These are phyloP conservation scores for Naganishia antarctica DNA, from an alignment of 768 basidiomycete species.

Conservation along the genomic window DNA sequence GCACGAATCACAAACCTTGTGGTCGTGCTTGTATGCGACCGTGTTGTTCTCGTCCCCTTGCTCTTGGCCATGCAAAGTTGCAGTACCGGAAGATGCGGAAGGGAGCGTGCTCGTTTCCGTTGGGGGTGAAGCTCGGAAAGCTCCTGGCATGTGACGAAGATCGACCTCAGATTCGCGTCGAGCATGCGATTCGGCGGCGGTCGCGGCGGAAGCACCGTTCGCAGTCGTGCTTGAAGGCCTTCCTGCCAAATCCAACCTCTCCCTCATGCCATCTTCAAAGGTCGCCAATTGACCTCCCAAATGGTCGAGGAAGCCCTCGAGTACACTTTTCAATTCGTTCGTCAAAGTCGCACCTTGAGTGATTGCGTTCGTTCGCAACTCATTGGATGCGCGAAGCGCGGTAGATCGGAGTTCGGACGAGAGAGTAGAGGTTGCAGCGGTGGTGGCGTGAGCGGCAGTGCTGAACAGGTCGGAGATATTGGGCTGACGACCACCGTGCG, in stretches of 20 bases:
- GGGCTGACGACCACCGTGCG: neutral
- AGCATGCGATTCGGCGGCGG: conserved; percentile 38
- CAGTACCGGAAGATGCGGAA: neutral
- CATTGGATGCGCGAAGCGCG: conserved; percentile 8
- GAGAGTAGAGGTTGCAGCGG: neutral
- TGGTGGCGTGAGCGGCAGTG: conserved; percentile 10
- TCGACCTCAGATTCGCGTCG: conserved; percentile 34
- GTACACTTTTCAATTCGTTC: conserved; percentile 41
- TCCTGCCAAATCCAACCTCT: conserved; percentile 24
- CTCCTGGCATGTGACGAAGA: conserved; percentile 37
- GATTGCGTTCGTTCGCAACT: neutral
- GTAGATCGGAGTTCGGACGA: conserved; percentile 11
- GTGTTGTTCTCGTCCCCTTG: neutral
- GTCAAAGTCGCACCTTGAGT: conserved; percentile 26
- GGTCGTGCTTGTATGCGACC: neutral
- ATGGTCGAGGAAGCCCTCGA: conserved; percentile 44
- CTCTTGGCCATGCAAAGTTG: no score
- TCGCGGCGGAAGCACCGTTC: no score
- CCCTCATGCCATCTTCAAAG: conserved; percentile 39
- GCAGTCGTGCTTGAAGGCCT: conserved; percentile 25
- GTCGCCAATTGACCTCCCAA: conserved; percentile 41
- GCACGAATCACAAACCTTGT: conserved; percentile 22
- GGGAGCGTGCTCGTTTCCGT: neutral
- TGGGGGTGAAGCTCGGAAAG: conserved; percentile 28
- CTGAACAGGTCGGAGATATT: neutral